Percentiles rank a stretch among this genome's conserved stretches.
Evolutionary conservation across 2,329 filamentous ascomycete species (phyloP).

Genomic region (Talaromyces sp.): DNA sequence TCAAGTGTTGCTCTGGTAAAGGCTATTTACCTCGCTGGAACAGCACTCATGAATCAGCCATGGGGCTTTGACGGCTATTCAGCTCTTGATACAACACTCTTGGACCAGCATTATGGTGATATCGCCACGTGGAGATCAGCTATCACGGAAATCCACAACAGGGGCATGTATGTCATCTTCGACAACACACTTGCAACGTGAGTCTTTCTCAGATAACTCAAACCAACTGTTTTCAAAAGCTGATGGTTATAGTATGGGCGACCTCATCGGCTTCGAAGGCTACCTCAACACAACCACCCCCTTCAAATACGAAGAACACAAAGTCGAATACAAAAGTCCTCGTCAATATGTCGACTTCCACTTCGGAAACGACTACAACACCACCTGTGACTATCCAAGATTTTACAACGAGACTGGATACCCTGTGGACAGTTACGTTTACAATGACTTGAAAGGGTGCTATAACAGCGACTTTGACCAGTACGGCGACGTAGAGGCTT

Average conservation of each 20-base stretch:
- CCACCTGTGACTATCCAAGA: constrained; percentile 56
- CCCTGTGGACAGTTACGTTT: constrained; percentile 48
- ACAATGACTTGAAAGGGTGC: constrained; percentile 51
- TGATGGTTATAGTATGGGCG: constrained; percentile 47
- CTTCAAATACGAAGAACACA: constrained; percentile 55
- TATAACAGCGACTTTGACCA: constrained; percentile 64
- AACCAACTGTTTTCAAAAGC: too few species aligned
- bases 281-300: constrained; percentile 58
- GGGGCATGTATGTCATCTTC: constrained; percentile 63
- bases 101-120: constrained; percentile 61
- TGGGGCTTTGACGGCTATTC: constrained; percentile 62
- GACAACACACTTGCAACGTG: constrained; percentile 64
- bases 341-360: constrained; percentile 59
- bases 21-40: constrained; percentile 62
- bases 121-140: constrained; percentile 57
- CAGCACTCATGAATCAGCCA: constrained; percentile 60
- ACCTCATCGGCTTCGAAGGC: constrained; percentile 61
- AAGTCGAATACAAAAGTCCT: constrained; percentile 54
- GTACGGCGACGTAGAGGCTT: constrained; percentile 62
- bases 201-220: constrained; percentile 12
- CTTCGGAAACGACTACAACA: constrained; percentile 52
- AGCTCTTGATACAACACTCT: constrained; percentile 59
- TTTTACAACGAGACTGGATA: constrained; percentile 60
- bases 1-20: constrained; percentile 24
- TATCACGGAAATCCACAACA: constrained; percentile 58